Base-by-base conservation (phyloP, 371 early-diverging fungal genomes). In the Funneliformis caledonium region DNA sequence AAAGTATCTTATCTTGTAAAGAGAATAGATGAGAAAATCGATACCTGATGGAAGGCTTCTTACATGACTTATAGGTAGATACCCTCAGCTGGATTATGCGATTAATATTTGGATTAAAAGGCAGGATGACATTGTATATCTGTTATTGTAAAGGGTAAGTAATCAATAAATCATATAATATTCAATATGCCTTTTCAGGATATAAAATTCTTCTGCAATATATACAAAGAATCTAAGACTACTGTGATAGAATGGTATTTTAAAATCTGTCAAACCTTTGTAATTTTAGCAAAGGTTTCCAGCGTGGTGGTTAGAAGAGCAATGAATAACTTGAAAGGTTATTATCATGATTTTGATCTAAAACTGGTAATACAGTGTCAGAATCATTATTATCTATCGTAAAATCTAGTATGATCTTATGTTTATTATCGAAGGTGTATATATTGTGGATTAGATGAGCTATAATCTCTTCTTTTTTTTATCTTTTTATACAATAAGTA, bases 131-230 rank as follows among this genome's bases (percentile, higher is more conserved):
- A 26, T 73, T 73, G 0, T 6, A 1, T 50, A 73, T 9, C 50
- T 47, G 2, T 31, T 1, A 4, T 73, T 73, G 52, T 50, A 73
- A 31, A 22, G 56, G 73, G 26, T 73, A 73, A 1, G 10, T 73
- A 37, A 37, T 56, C 5, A 7, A 26, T 73, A 4, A 19, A 43
- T 26, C 52, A 52, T 73, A 26, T 26, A 26, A 26, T 26, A 26
- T 26, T 26, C 0, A 26, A 73, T 52, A 52, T 52, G 50, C 73
- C 8, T 73, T 73, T 73, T 73, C 31, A 19, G 56, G 26, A 26
- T 73, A 73, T 50, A 73, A 59, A 10, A 73, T 2, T 52, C 16
- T 73, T 19, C 2, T 52, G 52, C 56, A 73, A 73, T 73, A 73
- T 73, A 73, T 33, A 42, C 59, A 73, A 22, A 59, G 12, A 10